Percentiles rank a stretch among this genome's conserved stretches.
Evolutionary conservation across 179 eudicot species (phyloP).

Genomic region (Amaranthus tricolor): DNA sequence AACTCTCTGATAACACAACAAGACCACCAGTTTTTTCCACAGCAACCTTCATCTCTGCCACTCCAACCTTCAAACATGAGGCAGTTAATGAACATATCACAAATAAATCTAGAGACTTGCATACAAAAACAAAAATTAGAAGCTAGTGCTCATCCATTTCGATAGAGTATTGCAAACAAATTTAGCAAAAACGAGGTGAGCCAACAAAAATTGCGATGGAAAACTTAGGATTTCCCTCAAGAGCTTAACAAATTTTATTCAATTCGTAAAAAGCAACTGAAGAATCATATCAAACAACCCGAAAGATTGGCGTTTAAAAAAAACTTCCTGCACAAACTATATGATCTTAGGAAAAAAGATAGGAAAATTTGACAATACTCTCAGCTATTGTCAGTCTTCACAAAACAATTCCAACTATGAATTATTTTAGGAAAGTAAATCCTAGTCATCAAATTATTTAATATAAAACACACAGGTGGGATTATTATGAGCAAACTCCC

Average conservation of each 20-base stretch:
- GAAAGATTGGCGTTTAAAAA: neutral
- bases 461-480: no score
- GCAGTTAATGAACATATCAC: neutral
- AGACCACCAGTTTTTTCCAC: constrained; percentile 98
- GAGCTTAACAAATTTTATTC: neutral
- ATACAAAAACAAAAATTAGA: neutral
- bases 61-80: constrained; percentile 64
- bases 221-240: neutral
- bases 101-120: neutral
- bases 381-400: no score
- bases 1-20: constrained; percentile 92
- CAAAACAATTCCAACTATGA: no score
- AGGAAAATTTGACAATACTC: no score
- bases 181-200: neutral
- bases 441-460: no score
- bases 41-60: constrained; percentile 96
- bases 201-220: neutral
- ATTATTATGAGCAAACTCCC: neutral
- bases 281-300: neutral
- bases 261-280: neutral
- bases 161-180: neutral
- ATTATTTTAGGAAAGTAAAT: no score
- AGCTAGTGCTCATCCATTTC: neutral
- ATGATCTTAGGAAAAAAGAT: neutral
- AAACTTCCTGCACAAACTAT: no score